Evolutionary conservation across 331 rosid genomes (phyloP).

Genomic region (Saraca asoca): DNA sequence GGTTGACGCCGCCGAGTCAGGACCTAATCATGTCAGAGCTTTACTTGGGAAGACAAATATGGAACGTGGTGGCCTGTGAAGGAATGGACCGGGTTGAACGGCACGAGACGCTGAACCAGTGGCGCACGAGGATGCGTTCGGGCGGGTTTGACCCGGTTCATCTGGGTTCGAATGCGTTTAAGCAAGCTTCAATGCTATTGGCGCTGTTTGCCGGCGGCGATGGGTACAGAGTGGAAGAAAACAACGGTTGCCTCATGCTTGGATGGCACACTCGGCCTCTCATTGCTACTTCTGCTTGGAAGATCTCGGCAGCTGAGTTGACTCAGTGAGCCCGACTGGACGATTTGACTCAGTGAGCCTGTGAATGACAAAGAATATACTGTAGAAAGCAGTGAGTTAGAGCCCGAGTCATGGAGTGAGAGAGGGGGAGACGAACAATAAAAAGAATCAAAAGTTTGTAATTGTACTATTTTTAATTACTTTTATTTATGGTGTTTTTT

Average conservation of each 20-base stretch:
- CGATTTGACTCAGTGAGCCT: constrained; percentile 42
- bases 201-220: constrained; percentile 67
- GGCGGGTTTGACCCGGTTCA: constrained; percentile 77
- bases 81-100: constrained; percentile 76
- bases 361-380: no score
- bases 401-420: no score
- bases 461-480: no score
- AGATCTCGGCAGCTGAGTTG: constrained; percentile 32
- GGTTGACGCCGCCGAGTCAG: constrained; percentile 46
- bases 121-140: constrained; percentile 59
- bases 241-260: constrained; percentile 67
- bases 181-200: constrained; percentile 74
- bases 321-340: background rate
- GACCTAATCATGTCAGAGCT: constrained; percentile 71
- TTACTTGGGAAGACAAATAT: constrained; percentile 70
- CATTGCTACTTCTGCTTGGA: constrained; percentile 88
- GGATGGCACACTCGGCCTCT: constrained; percentile 93
- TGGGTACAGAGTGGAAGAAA: constrained; percentile 82
- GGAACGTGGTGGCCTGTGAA: constrained; percentile 82
- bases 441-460: background rate
- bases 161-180: constrained; percentile 77
- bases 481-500: no score
- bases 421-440: background rate
- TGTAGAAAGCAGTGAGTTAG: background rate
- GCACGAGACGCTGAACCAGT: constrained; percentile 69